Evolutionary conservation across 495 filamentous ascomycete species (phyloP).

Genomic region (Daldinia childiae): DNA sequence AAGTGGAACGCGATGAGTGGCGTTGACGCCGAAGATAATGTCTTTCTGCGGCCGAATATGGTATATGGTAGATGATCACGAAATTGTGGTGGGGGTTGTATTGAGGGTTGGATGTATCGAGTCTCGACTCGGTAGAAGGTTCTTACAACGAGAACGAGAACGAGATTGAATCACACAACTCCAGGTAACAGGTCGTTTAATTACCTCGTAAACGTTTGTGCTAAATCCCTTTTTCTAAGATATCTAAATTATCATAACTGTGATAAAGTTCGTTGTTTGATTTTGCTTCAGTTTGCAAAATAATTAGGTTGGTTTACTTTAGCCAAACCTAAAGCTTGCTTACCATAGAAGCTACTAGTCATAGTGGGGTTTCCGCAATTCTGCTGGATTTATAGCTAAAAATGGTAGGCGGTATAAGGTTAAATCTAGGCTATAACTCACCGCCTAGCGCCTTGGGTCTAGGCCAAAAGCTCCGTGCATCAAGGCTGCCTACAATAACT

Average conservation of each 20-base stretch:
- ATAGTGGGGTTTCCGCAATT: conserved; percentile 29
- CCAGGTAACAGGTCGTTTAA: neutral
- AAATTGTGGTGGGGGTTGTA: neutral
- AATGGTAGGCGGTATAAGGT: conserved; percentile 26
- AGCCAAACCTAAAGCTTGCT: neutral
- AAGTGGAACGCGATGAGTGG: neutral
- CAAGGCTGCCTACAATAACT: too few species aligned
- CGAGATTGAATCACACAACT: neutral
- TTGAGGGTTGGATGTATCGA: neutral
- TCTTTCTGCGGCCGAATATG: neutral
- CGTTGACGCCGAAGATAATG: neutral
- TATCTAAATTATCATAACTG: neutral
- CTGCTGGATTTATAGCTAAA: conserved; percentile 29
- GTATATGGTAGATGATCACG: neutral
- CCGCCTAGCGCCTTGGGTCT: conserved; percentile 1
- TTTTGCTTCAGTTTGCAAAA: neutral
- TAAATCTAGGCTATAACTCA: neutral
- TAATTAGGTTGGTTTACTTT: neutral
- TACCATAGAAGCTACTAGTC: conserved; percentile 38
- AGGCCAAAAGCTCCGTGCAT: too few species aligned
- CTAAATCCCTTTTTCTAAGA: neutral
- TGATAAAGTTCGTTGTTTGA: neutral
- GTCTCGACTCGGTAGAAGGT: too few species aligned
- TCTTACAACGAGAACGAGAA: neutral
- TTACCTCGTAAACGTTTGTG: neutral